phyloP scores from a whole-genome alignment of 371 early-diverging fungal genomes.

The Entomophthora muscae region DNA sequence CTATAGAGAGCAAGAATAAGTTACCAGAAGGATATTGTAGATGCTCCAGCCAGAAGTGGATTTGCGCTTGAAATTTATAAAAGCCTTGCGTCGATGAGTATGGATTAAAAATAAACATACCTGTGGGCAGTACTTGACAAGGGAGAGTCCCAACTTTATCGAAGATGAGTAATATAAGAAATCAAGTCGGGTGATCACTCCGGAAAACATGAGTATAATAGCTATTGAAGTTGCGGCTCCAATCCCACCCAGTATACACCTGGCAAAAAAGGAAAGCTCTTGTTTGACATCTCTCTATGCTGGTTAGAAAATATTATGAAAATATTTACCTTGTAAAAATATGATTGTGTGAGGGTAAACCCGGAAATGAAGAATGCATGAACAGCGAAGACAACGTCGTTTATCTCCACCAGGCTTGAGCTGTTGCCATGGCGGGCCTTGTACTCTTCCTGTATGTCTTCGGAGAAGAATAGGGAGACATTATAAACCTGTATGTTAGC shows the following conservation, averaged over 20 bases:
- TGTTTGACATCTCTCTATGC: slow-evolving; percentile 26
- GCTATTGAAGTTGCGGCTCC: slow-evolving; percentile 19
- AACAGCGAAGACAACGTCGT: slow-evolving; percentile 75
- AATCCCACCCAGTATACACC: slow-evolving; percentile 17
- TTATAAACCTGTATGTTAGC: slow-evolving; percentile 34
- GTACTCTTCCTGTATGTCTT: slow-evolving; percentile 55
- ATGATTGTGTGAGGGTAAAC: slow-evolving; percentile 48
- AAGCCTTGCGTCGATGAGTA: slow-evolving; percentile 21
- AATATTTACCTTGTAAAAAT: slow-evolving; percentile 45
- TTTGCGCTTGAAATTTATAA: slow-evolving; percentile 49
- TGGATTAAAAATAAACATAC: slow-evolving; percentile 13
- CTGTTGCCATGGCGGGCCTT: slow-evolving; percentile 40
- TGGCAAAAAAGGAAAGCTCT: slow-evolving; percentile 19
- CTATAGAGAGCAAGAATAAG: not conserved
- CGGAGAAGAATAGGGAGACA: slow-evolving; percentile 43
- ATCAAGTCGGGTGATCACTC: slow-evolving; percentile 30
- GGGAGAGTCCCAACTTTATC: slow-evolving; percentile 53
- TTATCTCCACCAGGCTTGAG: slow-evolving; percentile 56
- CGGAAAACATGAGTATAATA: slow-evolving; percentile 15
- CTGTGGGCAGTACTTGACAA: slow-evolving; percentile 85
- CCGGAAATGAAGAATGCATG: slow-evolving; percentile 59
- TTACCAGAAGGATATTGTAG: slow-evolving; percentile 61
- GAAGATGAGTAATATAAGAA: slow-evolving; percentile 55
- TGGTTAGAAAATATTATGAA: slow-evolving; percentile 5
- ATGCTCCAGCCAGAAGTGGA: slow-evolving; percentile 90